Base-by-base conservation (phyloP, 108 stramenopile species). In the Chaetoceros muelleri region DNA sequence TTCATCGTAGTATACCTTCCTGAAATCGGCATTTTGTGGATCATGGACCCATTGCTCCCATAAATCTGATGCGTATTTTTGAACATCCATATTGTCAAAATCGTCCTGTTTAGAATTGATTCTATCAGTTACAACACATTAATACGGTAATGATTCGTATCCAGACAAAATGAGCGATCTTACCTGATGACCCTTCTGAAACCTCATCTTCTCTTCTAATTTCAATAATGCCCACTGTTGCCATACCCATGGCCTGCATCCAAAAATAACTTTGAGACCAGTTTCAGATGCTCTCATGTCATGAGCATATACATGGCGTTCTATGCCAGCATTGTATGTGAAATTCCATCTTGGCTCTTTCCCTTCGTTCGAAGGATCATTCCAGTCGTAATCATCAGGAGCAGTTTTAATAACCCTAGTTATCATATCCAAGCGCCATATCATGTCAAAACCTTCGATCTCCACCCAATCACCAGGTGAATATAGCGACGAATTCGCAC, bases 201-300 rank as follows among this genome's bases (percentile, higher is more conserved):
- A 78, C 18, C 68, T 57, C 23, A 78, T 44, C 48, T 58, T 61
- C 28, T 62, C 66, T 54, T 78, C 76, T 22, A 72, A 51, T 57
- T 56, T 56, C 34, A 78, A 48, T 23, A 64, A 52, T 44, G 72
- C 69, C 49, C 64, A 78, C 48, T 71, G 68, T 50, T 66, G 69
- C 72, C 72, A 78, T n/a, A 74, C 55, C 72, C 72, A 78, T 16
- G 76, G 76, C 25, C 72, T 59, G 1, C 28, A 19, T 10, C 76
- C 76, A 55, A 78, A 78, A 55, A 78, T 65, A 8, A 28, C 2
- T 18, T 24, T 20, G 8, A 68, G 61, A 10, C 67, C 67, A 30
- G 49, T 48, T 48, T 68, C 59, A 21, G 44, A 30, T n/a, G 44
- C 24, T 1, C 67, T 30, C 0, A 62, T 30, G 22, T 57, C 26